These are phyloP conservation scores for Cubamyces sp. DNA, from an alignment of 768 basidiomycete species.

Conservation along the genomic window DNA sequence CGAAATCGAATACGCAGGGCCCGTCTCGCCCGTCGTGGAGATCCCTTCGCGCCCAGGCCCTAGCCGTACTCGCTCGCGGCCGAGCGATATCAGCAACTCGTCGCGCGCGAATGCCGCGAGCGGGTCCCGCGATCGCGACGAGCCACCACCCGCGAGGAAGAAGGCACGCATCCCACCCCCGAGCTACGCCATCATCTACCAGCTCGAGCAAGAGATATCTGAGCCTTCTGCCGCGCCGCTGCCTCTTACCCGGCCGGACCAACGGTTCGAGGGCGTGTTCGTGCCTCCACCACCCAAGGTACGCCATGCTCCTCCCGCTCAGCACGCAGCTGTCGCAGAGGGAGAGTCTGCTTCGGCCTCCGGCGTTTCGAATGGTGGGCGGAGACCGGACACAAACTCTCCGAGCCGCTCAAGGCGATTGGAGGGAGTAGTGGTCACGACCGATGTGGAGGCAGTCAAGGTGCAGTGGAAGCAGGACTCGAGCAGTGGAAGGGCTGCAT, in stretches of 20 bases:
- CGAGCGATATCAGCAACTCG: background rate
- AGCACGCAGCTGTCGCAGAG: too few species aligned
- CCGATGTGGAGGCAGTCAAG: background rate
- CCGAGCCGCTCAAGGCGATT: background rate
- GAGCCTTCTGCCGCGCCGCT: constrained; percentile 3
- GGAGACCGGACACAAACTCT: background rate
- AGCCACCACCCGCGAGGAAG: background rate
- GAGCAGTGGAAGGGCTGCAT: background rate
- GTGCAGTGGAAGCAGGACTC: constrained; percentile 3
- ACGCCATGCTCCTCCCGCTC: background rate
- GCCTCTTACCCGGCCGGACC: background rate
- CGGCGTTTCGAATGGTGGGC: background rate
- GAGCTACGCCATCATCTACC: constrained; percentile 16
- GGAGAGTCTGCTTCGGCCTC: background rate
- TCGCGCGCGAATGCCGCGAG: background rate
- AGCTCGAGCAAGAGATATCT: constrained; percentile 10
- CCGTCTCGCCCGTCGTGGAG: constrained; percentile 1
- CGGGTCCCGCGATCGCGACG: background rate
- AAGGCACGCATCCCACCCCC: constrained; percentile 11
- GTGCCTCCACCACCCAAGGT: background rate
- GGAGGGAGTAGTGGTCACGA: background rate
- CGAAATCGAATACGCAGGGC: constrained; percentile 8
- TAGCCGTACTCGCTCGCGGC: background rate
- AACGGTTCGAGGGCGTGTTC: constrained; percentile 2
- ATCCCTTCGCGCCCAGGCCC: background rate